These are phyloP conservation scores for Eremothecium coryli DNA, from an alignment of 1,139 yeast genomes.

Conservation along the genomic window DNA sequence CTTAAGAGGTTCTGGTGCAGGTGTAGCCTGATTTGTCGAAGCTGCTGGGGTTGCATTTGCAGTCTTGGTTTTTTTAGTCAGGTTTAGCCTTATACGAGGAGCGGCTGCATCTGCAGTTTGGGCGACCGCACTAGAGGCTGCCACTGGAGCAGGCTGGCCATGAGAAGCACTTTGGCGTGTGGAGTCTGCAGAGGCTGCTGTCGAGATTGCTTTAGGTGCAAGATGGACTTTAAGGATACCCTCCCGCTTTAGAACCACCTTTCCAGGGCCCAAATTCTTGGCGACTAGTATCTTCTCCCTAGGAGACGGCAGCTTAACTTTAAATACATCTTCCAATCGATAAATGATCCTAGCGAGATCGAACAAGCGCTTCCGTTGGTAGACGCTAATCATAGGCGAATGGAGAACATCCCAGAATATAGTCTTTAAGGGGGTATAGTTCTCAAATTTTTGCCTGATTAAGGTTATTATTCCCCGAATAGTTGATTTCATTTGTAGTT, in stretches of 20 bases:
- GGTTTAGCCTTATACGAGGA: slow-evolving; percentile 9
- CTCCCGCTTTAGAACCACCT: slow-evolving; percentile 30
- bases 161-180: slow-evolving; percentile 5
- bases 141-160: slow-evolving; percentile 6
- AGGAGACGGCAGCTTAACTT: slow-evolving; percentile 59
- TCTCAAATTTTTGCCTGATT: slow-evolving; percentile 53
- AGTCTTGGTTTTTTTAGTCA: slow-evolving; percentile 5
- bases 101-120: slow-evolving; percentile 8
- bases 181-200: slow-evolving; percentile 1
- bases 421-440: slow-evolving; percentile 51
- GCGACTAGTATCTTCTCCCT: slow-evolving; percentile 58
- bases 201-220: slow-evolving; percentile 18
- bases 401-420: slow-evolving; percentile 67
- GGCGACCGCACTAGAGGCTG: slow-evolving; percentile 1
- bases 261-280: slow-evolving; percentile 32
- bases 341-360: slow-evolving; percentile 59
- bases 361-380: slow-evolving; percentile 55
- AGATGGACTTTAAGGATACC: slow-evolving; percentile 32
- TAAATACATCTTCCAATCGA: slow-evolving; percentile 50
- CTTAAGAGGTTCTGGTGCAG: background rate
- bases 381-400: slow-evolving; percentile 47
- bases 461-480: slow-evolving; percentile 46
- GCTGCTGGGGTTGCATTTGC: slow-evolving; percentile 1
- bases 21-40: background rate
- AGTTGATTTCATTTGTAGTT: slow-evolving; percentile 34